A percentile compares a stretch with the other conserved stretches of the same genome.
Evolutionary conservation across 495 filamentous ascomycete species (phyloP).

Genomic region (Talaromyces stipitatus): DNA sequence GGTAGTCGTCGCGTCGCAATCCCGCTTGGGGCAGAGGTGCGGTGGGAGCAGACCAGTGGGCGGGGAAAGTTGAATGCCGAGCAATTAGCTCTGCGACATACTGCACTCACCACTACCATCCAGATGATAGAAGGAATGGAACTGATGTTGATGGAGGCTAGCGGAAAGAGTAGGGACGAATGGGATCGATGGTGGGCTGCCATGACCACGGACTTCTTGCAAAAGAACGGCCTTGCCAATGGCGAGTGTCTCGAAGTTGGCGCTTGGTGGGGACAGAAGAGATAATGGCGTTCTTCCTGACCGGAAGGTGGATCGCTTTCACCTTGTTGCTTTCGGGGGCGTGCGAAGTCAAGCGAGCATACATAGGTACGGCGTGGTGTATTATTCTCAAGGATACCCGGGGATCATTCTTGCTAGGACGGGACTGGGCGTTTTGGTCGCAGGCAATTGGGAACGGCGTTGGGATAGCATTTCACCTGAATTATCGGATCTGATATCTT

Average conservation of each 20-base stretch:
- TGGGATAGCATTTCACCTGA: neutral
- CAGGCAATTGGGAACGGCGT: neutral
- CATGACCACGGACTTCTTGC: conserved; percentile 77
- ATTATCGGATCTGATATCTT: conserved; percentile 57
- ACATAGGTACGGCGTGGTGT: neutral
- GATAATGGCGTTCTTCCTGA: too few species aligned
- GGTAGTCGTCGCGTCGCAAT: conserved; percentile 73
- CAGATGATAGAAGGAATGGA: conserved; percentile 85
- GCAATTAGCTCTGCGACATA: conserved; percentile 67
- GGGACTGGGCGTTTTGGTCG: neutral
- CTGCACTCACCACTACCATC: conserved; percentile 72
- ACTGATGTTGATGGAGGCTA: conserved; percentile 71
- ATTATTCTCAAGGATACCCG: conserved; percentile 5
- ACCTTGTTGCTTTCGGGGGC: too few species aligned
- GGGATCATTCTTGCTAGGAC: neutral
- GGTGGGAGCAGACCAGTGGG: conserved; percentile 67
- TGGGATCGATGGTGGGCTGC: conserved; percentile 87
- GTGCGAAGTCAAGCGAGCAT: neutral
- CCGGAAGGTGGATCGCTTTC: conserved; percentile 2
- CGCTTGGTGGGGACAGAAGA: conserved; percentile 87
- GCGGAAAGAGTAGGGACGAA: conserved; percentile 80
- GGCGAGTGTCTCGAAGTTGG: conserved; percentile 91
- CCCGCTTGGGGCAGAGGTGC: conserved; percentile 67
- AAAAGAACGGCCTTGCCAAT: conserved; percentile 66
- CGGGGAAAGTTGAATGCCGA: conserved; percentile 51